Conservation (phyloP, 2,329 filamentous ascomycete species). For the Neonectria sp. region DNA sequence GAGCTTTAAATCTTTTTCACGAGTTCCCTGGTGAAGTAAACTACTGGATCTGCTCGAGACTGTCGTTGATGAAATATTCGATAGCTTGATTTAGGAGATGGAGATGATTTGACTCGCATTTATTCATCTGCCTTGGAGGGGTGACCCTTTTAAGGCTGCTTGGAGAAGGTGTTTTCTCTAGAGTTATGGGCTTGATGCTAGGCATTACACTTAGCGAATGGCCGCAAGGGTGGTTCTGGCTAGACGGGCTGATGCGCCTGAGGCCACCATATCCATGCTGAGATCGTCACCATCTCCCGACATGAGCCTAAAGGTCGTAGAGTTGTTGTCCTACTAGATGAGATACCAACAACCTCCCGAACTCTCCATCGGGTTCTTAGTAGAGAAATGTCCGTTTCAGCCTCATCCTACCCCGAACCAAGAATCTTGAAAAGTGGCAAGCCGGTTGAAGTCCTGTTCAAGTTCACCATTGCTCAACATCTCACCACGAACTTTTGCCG, state of each 20-base stretch:
- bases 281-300: constrained; percentile 5
- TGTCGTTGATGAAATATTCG: background rate
- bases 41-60: constrained; percentile 4
- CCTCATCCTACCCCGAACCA: too few relatives aligned
- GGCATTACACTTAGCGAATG: constrained; percentile 9
- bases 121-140: constrained; percentile 5
- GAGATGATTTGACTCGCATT: background rate
- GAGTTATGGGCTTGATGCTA: constrained; percentile 11
- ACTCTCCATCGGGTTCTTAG: too few relatives aligned
- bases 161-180: constrained; percentile 6
- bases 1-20: constrained; percentile 1
- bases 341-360: too few relatives aligned
- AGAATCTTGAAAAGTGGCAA: too few relatives aligned
- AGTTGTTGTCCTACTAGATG: too few relatives aligned
- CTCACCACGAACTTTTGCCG: too few relatives aligned
- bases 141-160: background rate
- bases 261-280: constrained; percentile 1
- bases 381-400: too few relatives aligned
- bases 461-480: too few relatives aligned
- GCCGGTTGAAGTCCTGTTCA: too few relatives aligned
- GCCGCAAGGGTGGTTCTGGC: constrained; percentile 5
- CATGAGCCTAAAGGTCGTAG: constrained; percentile 3
- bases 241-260: constrained; percentile 8
- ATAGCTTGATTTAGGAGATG: constrained; percentile 6
- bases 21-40: constrained; percentile 2